These are phyloP conservation scores for Chrysoporthe austroafricana DNA, from an alignment of 2,329 filamentous ascomycete species.

Conservation along the genomic window DNA sequence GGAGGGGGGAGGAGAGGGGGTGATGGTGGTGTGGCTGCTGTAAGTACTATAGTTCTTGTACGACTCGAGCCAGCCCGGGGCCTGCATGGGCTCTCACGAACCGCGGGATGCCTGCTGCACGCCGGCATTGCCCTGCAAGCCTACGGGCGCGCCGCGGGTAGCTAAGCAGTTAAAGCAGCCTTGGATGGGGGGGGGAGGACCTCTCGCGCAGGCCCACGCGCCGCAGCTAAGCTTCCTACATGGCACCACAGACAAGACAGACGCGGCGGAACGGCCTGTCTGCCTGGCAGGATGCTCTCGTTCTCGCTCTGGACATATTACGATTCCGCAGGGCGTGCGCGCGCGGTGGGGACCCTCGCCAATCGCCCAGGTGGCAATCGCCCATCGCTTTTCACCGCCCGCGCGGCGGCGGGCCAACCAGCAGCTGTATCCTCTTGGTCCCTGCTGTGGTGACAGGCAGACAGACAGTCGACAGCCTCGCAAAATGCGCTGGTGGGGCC, in stretches of 20 bases:
- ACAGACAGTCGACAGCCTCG: constrained; percentile 20
- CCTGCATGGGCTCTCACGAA: constrained; percentile 7
- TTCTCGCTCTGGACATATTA: background rate
- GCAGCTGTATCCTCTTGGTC: no score
- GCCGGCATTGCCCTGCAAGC: constrained; percentile 4
- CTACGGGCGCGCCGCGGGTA: constrained; percentile 1
- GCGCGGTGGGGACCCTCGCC: constrained; percentile 20
- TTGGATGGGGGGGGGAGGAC: no score
- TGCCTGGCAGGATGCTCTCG: no score
- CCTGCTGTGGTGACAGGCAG: background rate
- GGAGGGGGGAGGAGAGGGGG: no score
- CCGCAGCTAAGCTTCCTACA: no score
- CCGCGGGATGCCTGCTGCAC: constrained; percentile 7
- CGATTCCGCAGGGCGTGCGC: constrained; percentile 2
- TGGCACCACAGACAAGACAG: no score
- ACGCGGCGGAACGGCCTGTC: no score
- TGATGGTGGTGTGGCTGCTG: no score
- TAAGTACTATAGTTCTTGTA: no score
- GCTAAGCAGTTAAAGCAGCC: no score
- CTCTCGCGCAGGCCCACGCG: no score
- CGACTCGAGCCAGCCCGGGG: background rate
- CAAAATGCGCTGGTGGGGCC: constrained; percentile 14
- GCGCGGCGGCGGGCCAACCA: constrained; percentile 6
- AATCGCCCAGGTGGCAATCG: background rate
- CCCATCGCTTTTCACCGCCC: constrained; percentile 21